Percentiles rank a stretch among this genome's conserved stretches.
phyloP scores from a whole-genome alignment of 2,329 filamentous ascomycete species.

The Ceratocystis albifundus region DNA sequence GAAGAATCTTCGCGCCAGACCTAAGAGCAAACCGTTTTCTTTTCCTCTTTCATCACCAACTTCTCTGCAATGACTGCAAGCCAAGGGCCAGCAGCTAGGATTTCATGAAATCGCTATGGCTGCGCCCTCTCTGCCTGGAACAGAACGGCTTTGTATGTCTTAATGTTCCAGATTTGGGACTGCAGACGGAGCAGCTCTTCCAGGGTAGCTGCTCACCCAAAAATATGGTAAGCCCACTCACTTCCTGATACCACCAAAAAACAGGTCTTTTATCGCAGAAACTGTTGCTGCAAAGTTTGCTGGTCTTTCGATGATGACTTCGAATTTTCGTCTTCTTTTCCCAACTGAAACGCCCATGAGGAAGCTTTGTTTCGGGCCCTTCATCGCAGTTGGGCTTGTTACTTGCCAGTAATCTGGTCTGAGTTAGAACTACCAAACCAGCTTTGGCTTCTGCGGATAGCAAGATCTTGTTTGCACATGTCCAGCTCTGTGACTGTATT shows the following conservation, averaged over 20 bases:
- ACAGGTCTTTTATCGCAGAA: neutral
- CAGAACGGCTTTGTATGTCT: neutral
- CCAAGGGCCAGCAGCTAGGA: neutral
- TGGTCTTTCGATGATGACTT: constrained; percentile 58
- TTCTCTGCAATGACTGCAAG: neutral
- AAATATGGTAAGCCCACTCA: neutral
- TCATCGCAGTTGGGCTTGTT: constrained; percentile 51
- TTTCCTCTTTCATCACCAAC: constrained; percentile 11
- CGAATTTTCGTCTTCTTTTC: constrained; percentile 69
- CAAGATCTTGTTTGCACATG: constrained; percentile 19
- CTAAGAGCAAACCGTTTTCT: constrained; percentile 14
- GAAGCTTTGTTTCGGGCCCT: constrained; percentile 56
- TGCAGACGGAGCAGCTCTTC: neutral
- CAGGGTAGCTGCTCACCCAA: neutral
- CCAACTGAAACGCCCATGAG: constrained; percentile 81
- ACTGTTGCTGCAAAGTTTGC: constrained; percentile 13
- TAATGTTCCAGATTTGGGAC: constrained; percentile 1
- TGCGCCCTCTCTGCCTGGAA: neutral
- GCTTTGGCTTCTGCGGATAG: constrained; percentile 8
- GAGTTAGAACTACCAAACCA: constrained; percentile 34
- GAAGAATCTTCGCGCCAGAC: constrained; percentile 6
- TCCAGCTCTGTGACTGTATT: constrained; percentile 20
- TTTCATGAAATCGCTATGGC: neutral
- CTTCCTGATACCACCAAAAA: neutral
- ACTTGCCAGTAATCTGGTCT: constrained; percentile 88